phyloP scores from a whole-genome alignment of 306 rosid species.

The Trifolium dubium region DNA sequence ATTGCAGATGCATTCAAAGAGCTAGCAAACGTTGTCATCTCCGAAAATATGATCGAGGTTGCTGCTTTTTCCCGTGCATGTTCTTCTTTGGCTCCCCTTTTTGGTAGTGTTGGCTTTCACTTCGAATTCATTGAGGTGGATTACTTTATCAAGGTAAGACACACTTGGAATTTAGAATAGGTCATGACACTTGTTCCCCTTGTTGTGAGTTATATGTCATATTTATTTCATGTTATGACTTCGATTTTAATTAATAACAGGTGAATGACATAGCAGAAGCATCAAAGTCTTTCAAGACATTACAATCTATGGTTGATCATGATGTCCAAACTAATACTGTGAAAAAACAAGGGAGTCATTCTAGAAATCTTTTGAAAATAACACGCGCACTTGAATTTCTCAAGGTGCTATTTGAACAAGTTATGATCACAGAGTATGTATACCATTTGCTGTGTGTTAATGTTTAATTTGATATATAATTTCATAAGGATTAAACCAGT shows the following conservation, averaged over 20 bases:
- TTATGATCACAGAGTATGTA: conserved; percentile 31
- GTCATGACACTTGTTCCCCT: too few species aligned
- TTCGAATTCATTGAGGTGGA: conserved; percentile 42
- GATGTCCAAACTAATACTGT: conserved; percentile 32
- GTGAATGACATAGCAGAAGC: conserved; percentile 40
- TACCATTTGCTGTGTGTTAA: background rate
- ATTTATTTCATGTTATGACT: too few species aligned
- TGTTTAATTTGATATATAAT: background rate
- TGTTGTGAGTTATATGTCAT: too few species aligned
- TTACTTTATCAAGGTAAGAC: conserved; percentile 30
- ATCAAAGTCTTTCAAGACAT: conserved; percentile 31
- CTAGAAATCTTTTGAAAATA: conserved; percentile 36
- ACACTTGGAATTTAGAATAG: too few species aligned
- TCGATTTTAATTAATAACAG: conserved; percentile 4
- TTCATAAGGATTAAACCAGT: background rate
- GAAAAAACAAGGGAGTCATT: conserved; percentile 40
- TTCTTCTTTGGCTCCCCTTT: conserved; percentile 19
- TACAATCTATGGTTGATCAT: conserved; percentile 31
- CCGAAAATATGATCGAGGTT: background rate
- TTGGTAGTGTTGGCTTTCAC: conserved; percentile 30
- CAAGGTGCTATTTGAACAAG: conserved; percentile 23
- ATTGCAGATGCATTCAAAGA: conserved; percentile 38
- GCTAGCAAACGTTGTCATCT: background rate
- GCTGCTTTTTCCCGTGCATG: conserved; percentile 34
- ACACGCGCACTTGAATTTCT: conserved; percentile 41